Evolutionary conservation across 495 filamentous ascomycete genomes (phyloP).

Genomic region (Lasiosphaeria ovina): DNA sequence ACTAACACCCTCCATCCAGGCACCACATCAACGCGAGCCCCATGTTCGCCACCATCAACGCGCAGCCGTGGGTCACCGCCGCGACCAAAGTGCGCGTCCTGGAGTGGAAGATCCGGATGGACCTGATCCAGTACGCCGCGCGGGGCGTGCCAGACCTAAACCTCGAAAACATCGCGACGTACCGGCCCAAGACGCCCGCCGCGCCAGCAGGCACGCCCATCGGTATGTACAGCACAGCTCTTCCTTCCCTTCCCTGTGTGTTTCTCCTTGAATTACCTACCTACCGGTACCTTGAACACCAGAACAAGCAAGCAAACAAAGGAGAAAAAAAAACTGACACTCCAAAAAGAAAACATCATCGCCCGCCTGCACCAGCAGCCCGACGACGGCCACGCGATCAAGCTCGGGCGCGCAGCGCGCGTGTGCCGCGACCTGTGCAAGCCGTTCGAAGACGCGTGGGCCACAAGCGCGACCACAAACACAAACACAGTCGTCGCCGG

Average conservation of each 20-base stretch:
- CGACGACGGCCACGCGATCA: slow-evolving; percentile 79
- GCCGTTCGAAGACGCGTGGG: slow-evolving; percentile 28
- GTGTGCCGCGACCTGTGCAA: slow-evolving; percentile 26
- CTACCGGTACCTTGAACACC: no score
- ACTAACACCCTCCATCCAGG: slow-evolving; percentile 20
- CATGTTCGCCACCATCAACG: slow-evolving; percentile 40
- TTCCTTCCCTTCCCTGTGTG: not conserved
- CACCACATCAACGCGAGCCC: slow-evolving; percentile 45
- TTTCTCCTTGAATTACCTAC: not conserved
- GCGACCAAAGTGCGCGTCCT: slow-evolving; percentile 61
- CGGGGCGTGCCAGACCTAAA: slow-evolving; percentile 54
- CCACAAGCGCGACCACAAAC: slow-evolving; percentile 51
- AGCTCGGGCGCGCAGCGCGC: slow-evolving; percentile 67
- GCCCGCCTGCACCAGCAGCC: slow-evolving; percentile 48
- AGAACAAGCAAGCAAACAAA: not conserved
- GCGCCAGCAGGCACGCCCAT: not conserved
- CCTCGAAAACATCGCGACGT: slow-evolving; percentile 53
- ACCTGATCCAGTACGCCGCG: slow-evolving; percentile 66
- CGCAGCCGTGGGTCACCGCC: slow-evolving; percentile 38
- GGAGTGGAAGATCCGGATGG: slow-evolving; percentile 72
- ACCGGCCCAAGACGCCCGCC: slow-evolving; percentile 40
- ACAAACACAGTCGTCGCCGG: slow-evolving; percentile 35
- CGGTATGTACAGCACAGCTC: not conserved
- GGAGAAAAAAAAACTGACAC: not conserved
- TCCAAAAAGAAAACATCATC: slow-evolving; percentile 38